Conservation (phyloP, 75 land plant genomes). For the Picea glauca region DNA sequence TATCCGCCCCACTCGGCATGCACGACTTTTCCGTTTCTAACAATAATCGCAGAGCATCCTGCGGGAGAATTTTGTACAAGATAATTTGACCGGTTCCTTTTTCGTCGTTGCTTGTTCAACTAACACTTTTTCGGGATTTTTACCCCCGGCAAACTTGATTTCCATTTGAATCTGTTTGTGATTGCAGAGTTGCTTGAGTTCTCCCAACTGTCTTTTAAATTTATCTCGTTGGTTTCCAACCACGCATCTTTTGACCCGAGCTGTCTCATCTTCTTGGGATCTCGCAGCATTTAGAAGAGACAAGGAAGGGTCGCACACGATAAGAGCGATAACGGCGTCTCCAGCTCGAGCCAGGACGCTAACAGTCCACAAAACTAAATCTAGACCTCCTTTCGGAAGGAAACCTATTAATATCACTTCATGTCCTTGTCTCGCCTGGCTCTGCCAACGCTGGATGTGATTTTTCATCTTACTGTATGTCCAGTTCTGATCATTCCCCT, state of each 20-base stretch:
- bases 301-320: background rate
- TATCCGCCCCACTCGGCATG: background rate
- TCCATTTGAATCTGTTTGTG: slow-evolving; percentile 5
- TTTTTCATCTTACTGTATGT: too few relatives aligned
- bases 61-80: background rate
- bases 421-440: background rate
- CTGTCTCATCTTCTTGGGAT: background rate
- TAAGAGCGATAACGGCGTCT: background rate
- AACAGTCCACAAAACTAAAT: background rate
- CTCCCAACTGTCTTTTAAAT: background rate
- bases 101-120: background rate
- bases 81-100: background rate
- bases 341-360: background rate
- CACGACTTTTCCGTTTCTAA: background rate
- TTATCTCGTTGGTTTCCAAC: background rate
- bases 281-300: background rate
- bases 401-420: slow-evolving; percentile 5
- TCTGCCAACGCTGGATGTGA: too few relatives aligned
- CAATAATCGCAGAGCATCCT: background rate
- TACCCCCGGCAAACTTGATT: background rate
- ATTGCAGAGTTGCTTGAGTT: background rate
- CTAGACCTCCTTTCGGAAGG: background rate
- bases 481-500: too few relatives aligned
- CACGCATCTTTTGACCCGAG: background rate
- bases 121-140: background rate